These are phyloP conservation scores for Pythium myriotylum DNA, from an alignment of 352 stramenopile genomes.

Conservation along the genomic window DNA sequence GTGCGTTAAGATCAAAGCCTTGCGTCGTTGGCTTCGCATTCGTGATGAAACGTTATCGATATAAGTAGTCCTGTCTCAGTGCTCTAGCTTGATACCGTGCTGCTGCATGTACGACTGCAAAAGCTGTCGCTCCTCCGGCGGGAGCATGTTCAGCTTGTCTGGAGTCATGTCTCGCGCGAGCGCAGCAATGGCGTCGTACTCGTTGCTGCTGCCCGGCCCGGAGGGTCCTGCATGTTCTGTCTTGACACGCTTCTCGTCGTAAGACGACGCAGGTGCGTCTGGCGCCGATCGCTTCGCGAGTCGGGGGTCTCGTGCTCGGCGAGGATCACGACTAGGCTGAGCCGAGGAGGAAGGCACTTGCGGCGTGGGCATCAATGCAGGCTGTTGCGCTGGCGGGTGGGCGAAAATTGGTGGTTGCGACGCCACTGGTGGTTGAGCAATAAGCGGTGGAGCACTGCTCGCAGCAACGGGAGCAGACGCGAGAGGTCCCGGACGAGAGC, in stretches of 20 bases:
- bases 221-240: constrained; percentile 32
- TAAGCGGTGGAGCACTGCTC: neutral
- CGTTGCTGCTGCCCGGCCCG: neutral
- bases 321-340: constrained; percentile 52
- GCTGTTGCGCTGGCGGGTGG: constrained; percentile 14
- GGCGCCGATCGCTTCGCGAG: constrained; percentile 43
- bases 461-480: neutral
- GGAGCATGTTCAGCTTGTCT: constrained; percentile 79
- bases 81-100: constrained; percentile 54
- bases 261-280: neutral
- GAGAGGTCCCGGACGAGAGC: constrained; percentile 56
- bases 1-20: too few relatives aligned
- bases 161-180: constrained; percentile 81
- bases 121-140: constrained; percentile 78
- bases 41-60: too few relatives aligned
- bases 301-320: constrained; percentile 56
- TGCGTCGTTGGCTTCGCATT: too few relatives aligned
- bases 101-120: constrained; percentile 83
- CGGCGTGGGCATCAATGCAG: constrained; percentile 27
- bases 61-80: neutral
- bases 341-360: constrained; percentile 8
- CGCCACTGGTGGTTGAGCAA: neutral
- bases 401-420: neutral
- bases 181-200: constrained; percentile 67
- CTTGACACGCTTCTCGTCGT: constrained; percentile 33